Conservation (phyloP, 495 filamentous ascomycete genomes). For the Daldinia vernicosa region DNA sequence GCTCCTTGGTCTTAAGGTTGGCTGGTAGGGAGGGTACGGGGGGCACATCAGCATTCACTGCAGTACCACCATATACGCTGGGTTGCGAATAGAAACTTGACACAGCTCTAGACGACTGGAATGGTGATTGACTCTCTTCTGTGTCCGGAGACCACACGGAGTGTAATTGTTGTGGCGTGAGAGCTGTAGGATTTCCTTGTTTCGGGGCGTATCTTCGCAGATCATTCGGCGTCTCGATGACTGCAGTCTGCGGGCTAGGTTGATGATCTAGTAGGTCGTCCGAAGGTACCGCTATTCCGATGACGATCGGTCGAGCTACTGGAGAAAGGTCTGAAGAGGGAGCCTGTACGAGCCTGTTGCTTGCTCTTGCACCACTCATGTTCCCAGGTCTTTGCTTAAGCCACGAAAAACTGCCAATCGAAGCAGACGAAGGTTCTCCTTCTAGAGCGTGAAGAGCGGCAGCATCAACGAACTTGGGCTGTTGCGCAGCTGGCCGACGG, state of each 20-base stretch:
- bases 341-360: conserved; percentile 31
- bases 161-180: conserved; percentile 71
- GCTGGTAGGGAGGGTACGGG: conserved; percentile 72
- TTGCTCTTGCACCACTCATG: conserved; percentile 40
- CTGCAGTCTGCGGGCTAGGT: conserved; percentile 62
- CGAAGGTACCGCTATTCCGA: conserved; percentile 76
- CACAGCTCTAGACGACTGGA: conserved; percentile 47
- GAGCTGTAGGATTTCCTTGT: conserved; percentile 57
- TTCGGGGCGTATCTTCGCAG: conserved; percentile 48
- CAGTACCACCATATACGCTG: conserved; percentile 50
- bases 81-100: conserved; percentile 78
- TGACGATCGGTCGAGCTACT: conserved; percentile 77
- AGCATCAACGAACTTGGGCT: conserved; percentile 58
- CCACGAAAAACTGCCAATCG: conserved; percentile 56
- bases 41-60: conserved; percentile 53
- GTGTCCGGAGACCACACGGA: conserved; percentile 70
- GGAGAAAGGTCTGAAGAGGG: conserved; percentile 72
- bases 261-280: conserved; percentile 62
- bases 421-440: conserved; percentile 51
- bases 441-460: conserved; percentile 61
- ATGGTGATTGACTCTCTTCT: conserved; percentile 47
- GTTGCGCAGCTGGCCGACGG: conserved; percentile 26
- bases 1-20: conserved; percentile 39
- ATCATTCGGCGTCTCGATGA: conserved; percentile 52
- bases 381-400: conserved; percentile 50